Percentiles rank a stretch among this genome's conserved stretches.
Conservation (phyloP, 73 alveolate species). For the Paramecium bursaria region DNA sequence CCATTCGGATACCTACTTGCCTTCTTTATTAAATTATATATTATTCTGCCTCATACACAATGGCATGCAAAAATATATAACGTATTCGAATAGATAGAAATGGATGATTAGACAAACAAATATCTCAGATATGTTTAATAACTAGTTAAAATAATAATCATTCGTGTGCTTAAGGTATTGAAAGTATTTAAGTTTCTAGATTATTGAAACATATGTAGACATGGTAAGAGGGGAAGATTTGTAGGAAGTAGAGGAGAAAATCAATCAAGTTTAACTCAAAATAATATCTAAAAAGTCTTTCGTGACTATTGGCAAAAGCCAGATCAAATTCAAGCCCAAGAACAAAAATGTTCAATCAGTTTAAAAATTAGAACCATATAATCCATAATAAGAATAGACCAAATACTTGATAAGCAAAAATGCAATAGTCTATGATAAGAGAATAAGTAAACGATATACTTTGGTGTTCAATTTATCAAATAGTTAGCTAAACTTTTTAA, state of each 20-base stretch:
- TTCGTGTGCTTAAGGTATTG: background rate
- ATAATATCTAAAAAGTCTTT: constrained; percentile 5
- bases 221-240: constrained; percentile 25
- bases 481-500: background rate
- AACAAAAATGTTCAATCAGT: too few relatives aligned
- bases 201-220: constrained; percentile 47
- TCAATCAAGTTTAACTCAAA: background rate
- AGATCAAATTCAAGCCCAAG: too few relatives aligned
- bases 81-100: constrained; percentile 39
- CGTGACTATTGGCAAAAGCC: background rate
- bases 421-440: constrained; percentile 1
- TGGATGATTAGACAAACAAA: constrained; percentile 33
- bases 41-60: constrained; percentile 45
- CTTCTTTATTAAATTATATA: background rate
- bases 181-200: background rate
- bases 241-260: background rate
- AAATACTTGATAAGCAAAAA: too few relatives aligned
- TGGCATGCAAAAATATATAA: constrained; percentile 31
- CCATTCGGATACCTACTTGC: constrained; percentile 35
- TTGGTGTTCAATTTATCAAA: background rate
- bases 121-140: background rate
- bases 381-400: too few relatives aligned
- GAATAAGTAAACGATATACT: background rate
- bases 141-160: background rate
- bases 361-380: too few relatives aligned